Percentiles rank a stretch among this genome's conserved stretches.
phyloP scores from a whole-genome alignment of 352 stramenopile genomes.

The Phytopythium boreale region DNA sequence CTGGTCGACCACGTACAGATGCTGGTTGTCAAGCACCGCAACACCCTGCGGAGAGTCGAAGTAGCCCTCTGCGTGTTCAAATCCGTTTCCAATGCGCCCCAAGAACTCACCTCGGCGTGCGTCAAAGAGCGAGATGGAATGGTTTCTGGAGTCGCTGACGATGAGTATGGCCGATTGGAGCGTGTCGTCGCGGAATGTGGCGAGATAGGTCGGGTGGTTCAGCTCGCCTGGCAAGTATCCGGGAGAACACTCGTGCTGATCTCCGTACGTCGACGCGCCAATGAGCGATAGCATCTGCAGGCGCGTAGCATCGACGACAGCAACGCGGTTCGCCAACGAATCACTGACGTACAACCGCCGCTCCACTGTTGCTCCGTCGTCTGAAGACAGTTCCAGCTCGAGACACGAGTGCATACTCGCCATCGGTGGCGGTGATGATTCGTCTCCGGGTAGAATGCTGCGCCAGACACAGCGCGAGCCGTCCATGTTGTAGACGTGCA shows the following conservation, averaged over 20 bases:
- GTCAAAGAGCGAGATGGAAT: constrained; percentile 58
- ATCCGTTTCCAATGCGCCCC: constrained; percentile 42
- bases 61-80: constrained; percentile 45
- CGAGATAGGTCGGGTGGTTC: constrained; percentile 41
- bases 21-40: constrained; percentile 32
- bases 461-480: constrained; percentile 43
- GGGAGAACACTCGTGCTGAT: constrained; percentile 37
- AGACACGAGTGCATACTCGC: constrained; percentile 8
- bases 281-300: constrained; percentile 36
- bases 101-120: constrained; percentile 25
- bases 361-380: constrained; percentile 3
- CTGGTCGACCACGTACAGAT: constrained; percentile 61
- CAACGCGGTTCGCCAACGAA: constrained; percentile 46
- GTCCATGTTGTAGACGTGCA: constrained; percentile 52
- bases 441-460: constrained; percentile 10
- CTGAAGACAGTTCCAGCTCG: neutral
- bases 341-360: constrained; percentile 49
- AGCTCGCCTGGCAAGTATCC: constrained; percentile 53
- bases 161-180: constrained; percentile 16
- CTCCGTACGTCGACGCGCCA: constrained; percentile 54
- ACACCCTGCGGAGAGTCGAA: constrained; percentile 60
- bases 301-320: constrained; percentile 24
- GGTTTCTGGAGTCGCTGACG: constrained; percentile 63
- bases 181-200: constrained; percentile 9
- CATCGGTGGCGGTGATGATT: neutral